phyloP scores from a whole-genome alignment of 1,139 yeast genomes.

The Hemisphaericaspora subhashii region DNA sequence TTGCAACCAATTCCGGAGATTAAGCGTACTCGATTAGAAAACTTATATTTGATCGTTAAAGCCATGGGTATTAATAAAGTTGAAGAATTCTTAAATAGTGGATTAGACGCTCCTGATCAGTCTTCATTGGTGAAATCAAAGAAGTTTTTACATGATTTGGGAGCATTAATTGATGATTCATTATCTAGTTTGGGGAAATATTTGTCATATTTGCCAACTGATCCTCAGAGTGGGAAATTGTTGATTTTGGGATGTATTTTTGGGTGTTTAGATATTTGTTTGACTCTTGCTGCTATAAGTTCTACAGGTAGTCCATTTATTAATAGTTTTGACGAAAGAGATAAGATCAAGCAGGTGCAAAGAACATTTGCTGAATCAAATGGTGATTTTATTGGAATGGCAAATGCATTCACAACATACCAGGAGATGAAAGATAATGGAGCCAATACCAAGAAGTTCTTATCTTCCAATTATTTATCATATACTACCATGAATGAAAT shows the following conservation, averaged over 20 bases:
- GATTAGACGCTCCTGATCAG: slow-evolving; percentile 77
- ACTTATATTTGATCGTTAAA: slow-evolving; percentile 77
- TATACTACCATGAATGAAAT: slow-evolving; percentile 69
- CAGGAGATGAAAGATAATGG: slow-evolving; percentile 21
- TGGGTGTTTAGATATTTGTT: slow-evolving; percentile 76
- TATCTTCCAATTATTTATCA: slow-evolving; percentile 64
- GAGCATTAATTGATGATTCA: slow-evolving; percentile 59
- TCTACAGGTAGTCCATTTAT: slow-evolving; percentile 76
- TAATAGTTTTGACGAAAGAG: slow-evolving; percentile 62
- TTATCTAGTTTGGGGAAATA: slow-evolving; percentile 82
- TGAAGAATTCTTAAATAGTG: slow-evolving; percentile 63
- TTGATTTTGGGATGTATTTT: slow-evolving; percentile 77
- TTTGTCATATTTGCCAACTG: slow-evolving; percentile 81
- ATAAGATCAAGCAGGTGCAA: slow-evolving; percentile 54
- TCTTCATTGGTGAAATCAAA: slow-evolving; percentile 64
- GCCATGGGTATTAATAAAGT: slow-evolving; percentile 85
- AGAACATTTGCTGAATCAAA: slow-evolving; percentile 33
- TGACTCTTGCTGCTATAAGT: slow-evolving; percentile 72
- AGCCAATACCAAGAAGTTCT: slow-evolving; percentile 45
- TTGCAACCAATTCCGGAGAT: slow-evolving; percentile 87
- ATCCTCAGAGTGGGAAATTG: slow-evolving; percentile 80
- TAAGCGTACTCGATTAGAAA: slow-evolving; percentile 77
- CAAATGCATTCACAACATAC: slow-evolving; percentile 58
- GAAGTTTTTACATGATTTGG: slow-evolving; percentile 62
- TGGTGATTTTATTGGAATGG: slow-evolving; percentile 77